Evolutionary conservation across 768 basidiomycete genomes (phyloP).

Genomic region (Baorangia bicolor): DNA sequence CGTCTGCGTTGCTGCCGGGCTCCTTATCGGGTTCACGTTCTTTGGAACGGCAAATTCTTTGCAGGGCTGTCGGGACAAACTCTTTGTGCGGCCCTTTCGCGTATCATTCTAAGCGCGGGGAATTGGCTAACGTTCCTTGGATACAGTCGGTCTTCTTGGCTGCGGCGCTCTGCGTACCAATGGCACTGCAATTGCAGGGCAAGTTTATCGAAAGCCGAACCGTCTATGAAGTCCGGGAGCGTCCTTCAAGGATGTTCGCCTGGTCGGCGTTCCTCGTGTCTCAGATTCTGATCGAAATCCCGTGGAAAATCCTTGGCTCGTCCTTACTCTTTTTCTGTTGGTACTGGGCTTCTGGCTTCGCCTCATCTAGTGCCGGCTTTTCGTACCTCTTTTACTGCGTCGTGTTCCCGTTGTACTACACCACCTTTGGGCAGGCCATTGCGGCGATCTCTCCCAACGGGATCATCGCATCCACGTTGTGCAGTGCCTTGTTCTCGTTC

Average conservation of each 20-base stretch:
- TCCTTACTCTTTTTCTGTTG: constrained; percentile 47
- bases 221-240: constrained; percentile 63
- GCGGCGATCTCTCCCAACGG: constrained; percentile 43
- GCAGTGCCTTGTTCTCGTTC: constrained; percentile 40
- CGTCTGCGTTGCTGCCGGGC: constrained; percentile 33
- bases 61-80: constrained; percentile 43
- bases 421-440: constrained; percentile 42
- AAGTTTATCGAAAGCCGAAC: constrained; percentile 54
- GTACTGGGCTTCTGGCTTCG: constrained; percentile 48
- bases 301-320: constrained; percentile 42
- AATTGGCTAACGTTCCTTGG: neutral
- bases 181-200: constrained; percentile 59
- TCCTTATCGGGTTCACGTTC: constrained; percentile 46
- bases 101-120: neutral
- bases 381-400: constrained; percentile 39
- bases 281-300: constrained; percentile 47
- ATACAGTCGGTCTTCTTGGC: constrained; percentile 51
- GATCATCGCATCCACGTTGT: constrained; percentile 40
- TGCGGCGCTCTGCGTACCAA: constrained; percentile 41
- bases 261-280: constrained; percentile 60
- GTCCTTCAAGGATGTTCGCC: constrained; percentile 60
- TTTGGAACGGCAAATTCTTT: constrained; percentile 35
- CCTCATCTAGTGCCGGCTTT: constrained; percentile 38
- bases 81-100: constrained; percentile 35
- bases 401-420: constrained; percentile 43